Base-by-base conservation (phyloP, 2,329 filamentous ascomycete genomes). In the Aspergillus udagawae region DNA sequence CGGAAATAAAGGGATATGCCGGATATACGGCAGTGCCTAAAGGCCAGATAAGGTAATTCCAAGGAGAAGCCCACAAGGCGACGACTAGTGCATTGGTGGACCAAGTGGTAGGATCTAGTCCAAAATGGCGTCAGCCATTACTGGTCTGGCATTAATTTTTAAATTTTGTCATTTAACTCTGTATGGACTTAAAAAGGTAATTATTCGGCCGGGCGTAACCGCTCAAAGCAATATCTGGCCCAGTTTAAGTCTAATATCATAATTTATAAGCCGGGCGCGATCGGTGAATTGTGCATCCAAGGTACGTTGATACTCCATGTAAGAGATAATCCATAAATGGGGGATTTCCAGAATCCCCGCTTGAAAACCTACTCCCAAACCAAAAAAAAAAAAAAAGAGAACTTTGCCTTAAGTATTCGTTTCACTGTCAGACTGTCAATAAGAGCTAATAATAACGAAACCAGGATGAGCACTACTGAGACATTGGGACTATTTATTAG, bases 151-250 rank as follows among this genome's bases (percentile, higher is more conserved):
- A 17, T 38, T 38, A 38, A 38, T 17, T 6, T 6, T 17, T 7
- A 12, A 35, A 38, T 7, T 14, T 14, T 32, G 4, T 32, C 4
- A 52, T n/a, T 21, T 29, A 44, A 4, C 25, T 7, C 35, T 23
- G 51, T 10, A 38, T 29, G 21, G n/a, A 41, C n/a, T 20, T n/a
- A 29, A 14, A 45, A 45, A n/a, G 45, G 20, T 17, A 45, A 29
- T 14, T 52, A 21, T 45, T 55, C 28, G 58, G 57, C 58, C 60
- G 57, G 60, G 60, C 60, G 51, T 55, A 61, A 59, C 60, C 60
- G 60, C 60, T 61, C 57, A 57, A 42, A 55, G 53, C 5, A 17
- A 17, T 14, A 48, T 53, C 51, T 50, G 60, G 58, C 55, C 45
- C 53, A 60, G 52, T 51, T 54, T 52, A 60, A 60, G 55, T 58